These are phyloP conservation scores for Colletotrichum chrysophilum DNA, from an alignment of 2,329 filamentous ascomycete genomes.

Conservation along the genomic window DNA sequence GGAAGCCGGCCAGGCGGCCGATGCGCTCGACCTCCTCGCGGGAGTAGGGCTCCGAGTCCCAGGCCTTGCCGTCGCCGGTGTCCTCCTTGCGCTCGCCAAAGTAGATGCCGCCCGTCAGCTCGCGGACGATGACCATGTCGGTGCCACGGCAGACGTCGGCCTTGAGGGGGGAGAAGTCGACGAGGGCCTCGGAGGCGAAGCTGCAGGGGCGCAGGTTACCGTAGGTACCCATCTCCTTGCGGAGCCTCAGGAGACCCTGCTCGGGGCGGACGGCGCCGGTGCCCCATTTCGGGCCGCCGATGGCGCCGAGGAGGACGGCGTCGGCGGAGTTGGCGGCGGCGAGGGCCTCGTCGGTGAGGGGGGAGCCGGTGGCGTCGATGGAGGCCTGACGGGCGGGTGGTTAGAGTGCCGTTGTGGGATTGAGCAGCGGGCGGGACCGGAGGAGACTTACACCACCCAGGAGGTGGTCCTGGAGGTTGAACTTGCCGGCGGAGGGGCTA, in stretches of 20 bases:
- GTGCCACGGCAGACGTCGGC: constrained; percentile 83
- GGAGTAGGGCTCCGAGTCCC: constrained; percentile 88
- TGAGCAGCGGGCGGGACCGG: not conserved
- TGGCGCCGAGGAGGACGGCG: constrained; percentile 89
- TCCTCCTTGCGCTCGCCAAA: constrained; percentile 88
- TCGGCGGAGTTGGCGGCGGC: constrained; percentile 83
- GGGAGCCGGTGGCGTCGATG: constrained; percentile 79
- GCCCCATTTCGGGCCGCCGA: constrained; percentile 97
- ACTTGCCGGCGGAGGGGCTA: constrained; percentile 72
- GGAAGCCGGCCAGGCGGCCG: constrained; percentile 78
- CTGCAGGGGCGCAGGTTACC: constrained; percentile 96
- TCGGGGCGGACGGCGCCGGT: constrained; percentile 88
- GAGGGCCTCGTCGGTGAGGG: constrained; percentile 85
- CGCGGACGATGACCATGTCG: constrained; percentile 91
- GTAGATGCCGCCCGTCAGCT: constrained; percentile 93
- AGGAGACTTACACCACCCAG: constrained; percentile 81
- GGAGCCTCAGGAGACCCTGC: constrained; percentile 87
- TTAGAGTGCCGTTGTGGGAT: not conserved
- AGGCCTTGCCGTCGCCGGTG: constrained; percentile 74
- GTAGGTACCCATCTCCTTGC: constrained; percentile 93
- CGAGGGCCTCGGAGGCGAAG: constrained; percentile 87
- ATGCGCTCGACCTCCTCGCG: constrained; percentile 87
- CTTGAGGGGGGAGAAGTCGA: constrained; percentile 87
- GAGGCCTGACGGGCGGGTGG: constrained; percentile 66
- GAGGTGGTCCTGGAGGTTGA: constrained; percentile 89